These are phyloP conservation scores for Pleoardoris graminearum DNA, from an alignment of 2,329 filamentous ascomycete genomes.

Conservation along the genomic window DNA sequence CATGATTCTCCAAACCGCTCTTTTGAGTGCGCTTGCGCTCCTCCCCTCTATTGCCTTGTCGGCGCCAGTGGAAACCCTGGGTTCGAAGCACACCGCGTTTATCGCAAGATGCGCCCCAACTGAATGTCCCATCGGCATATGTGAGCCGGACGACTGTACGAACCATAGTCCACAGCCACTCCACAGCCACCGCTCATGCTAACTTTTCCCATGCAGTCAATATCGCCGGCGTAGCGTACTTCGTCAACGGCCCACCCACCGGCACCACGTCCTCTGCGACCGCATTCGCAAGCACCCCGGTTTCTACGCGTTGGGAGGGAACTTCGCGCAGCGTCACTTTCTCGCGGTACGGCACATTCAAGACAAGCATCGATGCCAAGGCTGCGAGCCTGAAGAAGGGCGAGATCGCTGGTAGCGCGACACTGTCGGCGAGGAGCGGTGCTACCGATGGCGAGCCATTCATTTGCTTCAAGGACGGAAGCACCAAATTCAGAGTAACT, in stretches of 20 bases:
- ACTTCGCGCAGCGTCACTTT: constrained; percentile 13
- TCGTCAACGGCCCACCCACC: constrained; percentile 16
- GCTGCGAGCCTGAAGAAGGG: constrained; percentile 16
- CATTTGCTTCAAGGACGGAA: constrained; percentile 25
- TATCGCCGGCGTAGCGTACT: constrained; percentile 12
- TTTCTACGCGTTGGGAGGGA: constrained; percentile 17
- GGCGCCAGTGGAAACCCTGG: constrained; percentile 9
- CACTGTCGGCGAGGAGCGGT: constrained; percentile 4
- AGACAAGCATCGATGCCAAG: constrained; percentile 11
- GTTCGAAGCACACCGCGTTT: constrained; percentile 26
- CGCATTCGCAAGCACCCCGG: neutral
- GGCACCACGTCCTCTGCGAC: constrained; percentile 7
- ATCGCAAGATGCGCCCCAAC: constrained; percentile 15
- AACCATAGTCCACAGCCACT: constrained; percentile 6
- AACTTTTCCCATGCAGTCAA: neutral
- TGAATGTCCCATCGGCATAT: constrained; percentile 21
- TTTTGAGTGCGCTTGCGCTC: constrained; percentile 10
- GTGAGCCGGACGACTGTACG: constrained; percentile 15
- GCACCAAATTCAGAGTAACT: constrained; percentile 14
- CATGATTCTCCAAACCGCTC: constrained; percentile 3
- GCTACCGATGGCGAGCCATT: constrained; percentile 12
- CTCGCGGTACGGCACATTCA: constrained; percentile 18
- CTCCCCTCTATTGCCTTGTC: constrained; percentile 4
- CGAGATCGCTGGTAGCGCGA: constrained; percentile 20
- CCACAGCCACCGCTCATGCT: neutral